Conservation (phyloP, 2,329 filamentous ascomycete genomes). For the Tolypocladium pustulatum region DNA sequence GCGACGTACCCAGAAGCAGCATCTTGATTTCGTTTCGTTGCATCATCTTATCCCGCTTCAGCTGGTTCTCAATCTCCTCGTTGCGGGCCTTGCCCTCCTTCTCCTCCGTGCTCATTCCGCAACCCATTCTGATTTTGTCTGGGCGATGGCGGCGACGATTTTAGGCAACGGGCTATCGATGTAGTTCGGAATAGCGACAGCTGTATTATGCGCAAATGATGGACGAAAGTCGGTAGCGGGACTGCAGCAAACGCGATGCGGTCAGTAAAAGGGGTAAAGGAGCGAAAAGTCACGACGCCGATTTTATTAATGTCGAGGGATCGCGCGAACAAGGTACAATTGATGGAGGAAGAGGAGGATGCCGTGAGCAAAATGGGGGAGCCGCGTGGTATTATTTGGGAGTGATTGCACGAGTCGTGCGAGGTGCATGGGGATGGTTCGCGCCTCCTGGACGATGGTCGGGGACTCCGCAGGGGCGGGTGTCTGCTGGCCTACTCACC, state of each 20-base stretch:
- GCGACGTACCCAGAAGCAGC: slow-evolving; percentile 74
- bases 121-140: slow-evolving; percentile 74
- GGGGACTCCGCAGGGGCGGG: background rate
- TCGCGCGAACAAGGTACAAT: background rate
- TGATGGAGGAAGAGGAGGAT: background rate
- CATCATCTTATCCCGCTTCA: slow-evolving; percentile 97
- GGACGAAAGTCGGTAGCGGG: background rate
- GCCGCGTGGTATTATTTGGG: background rate
- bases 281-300: background rate
- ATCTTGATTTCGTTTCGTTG: slow-evolving; percentile 99
- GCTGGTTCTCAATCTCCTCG: slow-evolving; percentile 99
- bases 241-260: background rate
- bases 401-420: background rate
- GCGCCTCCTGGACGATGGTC: background rate
- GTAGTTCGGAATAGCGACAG: background rate
- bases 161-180: background rate
- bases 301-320: background rate
- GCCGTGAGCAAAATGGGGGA: background rate
- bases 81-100: slow-evolving; percentile 99
- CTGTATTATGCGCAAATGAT: background rate
- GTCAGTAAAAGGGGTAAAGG: background rate
- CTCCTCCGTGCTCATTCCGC: slow-evolving; percentile 98
- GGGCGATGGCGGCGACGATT: slow-evolving; percentile 8
- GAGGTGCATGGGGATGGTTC: background rate
- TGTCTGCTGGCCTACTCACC: too few relatives aligned